Evolutionary conservation across 2,329 filamentous ascomycete genomes (phyloP).

Genomic region (Calonectria pteridis): DNA sequence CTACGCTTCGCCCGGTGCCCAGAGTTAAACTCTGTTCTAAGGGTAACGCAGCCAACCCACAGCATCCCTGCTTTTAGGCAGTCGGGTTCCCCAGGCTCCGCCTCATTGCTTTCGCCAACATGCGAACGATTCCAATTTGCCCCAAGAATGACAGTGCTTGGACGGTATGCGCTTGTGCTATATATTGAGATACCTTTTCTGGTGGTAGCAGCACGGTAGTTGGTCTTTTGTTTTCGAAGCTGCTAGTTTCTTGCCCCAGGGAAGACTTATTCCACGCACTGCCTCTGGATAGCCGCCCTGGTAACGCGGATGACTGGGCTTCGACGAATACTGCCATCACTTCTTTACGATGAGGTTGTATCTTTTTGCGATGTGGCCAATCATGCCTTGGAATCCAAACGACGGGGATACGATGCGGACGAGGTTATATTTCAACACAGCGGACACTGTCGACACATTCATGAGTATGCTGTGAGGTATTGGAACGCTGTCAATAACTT

Average conservation of each 20-base stretch:
- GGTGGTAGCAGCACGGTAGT: neutral
- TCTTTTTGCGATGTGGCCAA: neutral
- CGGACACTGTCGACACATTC: slow-evolving; percentile 6
- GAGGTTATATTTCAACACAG: slow-evolving; percentile 5
- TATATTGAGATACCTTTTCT: neutral
- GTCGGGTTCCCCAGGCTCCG: too few relatives aligned
- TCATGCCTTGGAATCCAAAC: neutral
- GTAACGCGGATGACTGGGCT: neutral
- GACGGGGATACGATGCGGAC: neutral
- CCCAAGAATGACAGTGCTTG: too few relatives aligned
- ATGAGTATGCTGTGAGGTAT: neutral
- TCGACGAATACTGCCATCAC: neutral
- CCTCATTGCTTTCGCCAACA: too few relatives aligned
- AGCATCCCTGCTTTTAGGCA: too few relatives aligned
- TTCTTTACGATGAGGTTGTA: slow-evolving; percentile 4
- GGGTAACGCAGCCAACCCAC: too few relatives aligned
- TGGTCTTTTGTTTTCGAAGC: neutral
- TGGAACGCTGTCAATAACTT: neutral
- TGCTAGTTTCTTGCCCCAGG: neutral
- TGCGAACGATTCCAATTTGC: too few relatives aligned
- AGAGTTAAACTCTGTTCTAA: too few relatives aligned
- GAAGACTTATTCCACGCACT: neutral
- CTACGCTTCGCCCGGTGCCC: too few relatives aligned
- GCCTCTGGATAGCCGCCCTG: neutral
- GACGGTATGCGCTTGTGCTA: too few relatives aligned